phyloP scores from a whole-genome alignment of 441 rosid species.

The Pelargonium citronellum region DNA sequence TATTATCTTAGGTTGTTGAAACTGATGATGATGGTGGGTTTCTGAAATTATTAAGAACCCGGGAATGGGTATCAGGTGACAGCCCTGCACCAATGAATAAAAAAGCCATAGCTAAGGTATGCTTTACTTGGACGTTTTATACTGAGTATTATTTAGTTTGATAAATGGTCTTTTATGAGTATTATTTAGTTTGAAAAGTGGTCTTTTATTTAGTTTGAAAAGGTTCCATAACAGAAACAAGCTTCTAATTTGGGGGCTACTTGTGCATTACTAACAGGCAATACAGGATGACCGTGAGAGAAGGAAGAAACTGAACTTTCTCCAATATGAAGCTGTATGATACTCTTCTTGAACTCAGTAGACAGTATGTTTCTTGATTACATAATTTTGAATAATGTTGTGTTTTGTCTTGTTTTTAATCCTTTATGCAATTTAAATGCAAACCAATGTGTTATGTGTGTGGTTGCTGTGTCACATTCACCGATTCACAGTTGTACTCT shows the following conservation, averaged over 20 bases:
- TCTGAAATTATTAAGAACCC: conserved; percentile 66
- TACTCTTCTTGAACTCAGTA: conserved; percentile 27
- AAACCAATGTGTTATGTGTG: not conserved
- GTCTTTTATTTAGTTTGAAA: too few relatives aligned
- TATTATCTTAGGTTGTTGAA: conserved; percentile 29
- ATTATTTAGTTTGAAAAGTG: not conserved
- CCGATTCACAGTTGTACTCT: not conserved
- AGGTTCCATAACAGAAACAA: not conserved
- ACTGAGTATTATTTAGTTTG: not conserved
- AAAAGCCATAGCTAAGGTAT: conserved; percentile 62
- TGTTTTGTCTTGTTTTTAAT: not conserved
- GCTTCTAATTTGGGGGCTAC: not conserved
- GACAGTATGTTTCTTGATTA: conserved; percentile 30
- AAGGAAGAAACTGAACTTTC: conserved; percentile 76
- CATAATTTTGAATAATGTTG: conserved; percentile 9
- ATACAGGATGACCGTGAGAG: conserved; percentile 64
- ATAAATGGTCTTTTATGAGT: not conserved
- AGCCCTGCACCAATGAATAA: conserved; percentile 61
- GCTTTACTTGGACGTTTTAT: conserved; percentile 9
- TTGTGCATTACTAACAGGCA: conserved; percentile 41
- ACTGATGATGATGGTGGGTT: conserved; percentile 53
- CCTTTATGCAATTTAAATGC: not conserved
- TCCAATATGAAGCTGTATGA: conserved; percentile 86
- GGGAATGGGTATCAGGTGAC: conserved; percentile 65
- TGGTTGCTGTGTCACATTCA: not conserved